Conservation (phyloP, 2,329 filamentous ascomycete genomes). For the Leptographium procerum region DNA sequence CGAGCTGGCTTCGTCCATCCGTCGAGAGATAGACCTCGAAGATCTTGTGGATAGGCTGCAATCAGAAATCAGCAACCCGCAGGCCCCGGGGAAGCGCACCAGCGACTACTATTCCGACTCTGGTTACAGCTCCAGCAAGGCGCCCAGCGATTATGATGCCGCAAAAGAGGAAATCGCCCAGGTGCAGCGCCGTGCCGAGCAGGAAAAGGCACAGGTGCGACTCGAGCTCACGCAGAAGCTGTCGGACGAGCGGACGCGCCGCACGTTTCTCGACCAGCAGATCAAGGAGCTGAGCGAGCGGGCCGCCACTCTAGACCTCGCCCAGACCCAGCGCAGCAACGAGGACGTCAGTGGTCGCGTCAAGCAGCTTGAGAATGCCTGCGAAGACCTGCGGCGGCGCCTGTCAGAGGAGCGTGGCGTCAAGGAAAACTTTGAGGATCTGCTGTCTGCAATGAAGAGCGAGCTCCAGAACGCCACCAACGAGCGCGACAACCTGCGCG, state of each 20-base stretch:
- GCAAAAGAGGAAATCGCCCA: slow-evolving; percentile 66
- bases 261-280: slow-evolving; percentile 70
- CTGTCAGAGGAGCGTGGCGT: slow-evolving; percentile 74
- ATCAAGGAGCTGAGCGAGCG: slow-evolving; percentile 73
- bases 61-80: slow-evolving; percentile 53
- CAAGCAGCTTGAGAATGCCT: slow-evolving; percentile 64
- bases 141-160: slow-evolving; percentile 53
- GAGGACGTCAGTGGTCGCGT: slow-evolving; percentile 49
- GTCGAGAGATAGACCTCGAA: slow-evolving; percentile 91
- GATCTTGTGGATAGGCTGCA: slow-evolving; percentile 85
- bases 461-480: slow-evolving; percentile 75
- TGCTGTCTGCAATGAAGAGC: slow-evolving; percentile 69
- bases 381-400: slow-evolving; percentile 74
- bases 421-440: slow-evolving; percentile 89
- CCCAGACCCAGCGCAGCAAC: slow-evolving; percentile 35
- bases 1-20: slow-evolving; percentile 85
- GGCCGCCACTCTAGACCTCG: slow-evolving; percentile 50
- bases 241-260: slow-evolving; percentile 70
- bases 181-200: slow-evolving; percentile 72
- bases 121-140: slow-evolving; percentile 65
- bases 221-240: slow-evolving; percentile 76
- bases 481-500: slow-evolving; percentile 82
- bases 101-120: slow-evolving; percentile 99
- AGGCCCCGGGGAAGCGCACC: slow-evolving; percentile 56
- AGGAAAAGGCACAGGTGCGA: slow-evolving; percentile 79